Conservation (phyloP, 2,329 filamentous ascomycete genomes). For the Hypoxylon sp. region DNA sequence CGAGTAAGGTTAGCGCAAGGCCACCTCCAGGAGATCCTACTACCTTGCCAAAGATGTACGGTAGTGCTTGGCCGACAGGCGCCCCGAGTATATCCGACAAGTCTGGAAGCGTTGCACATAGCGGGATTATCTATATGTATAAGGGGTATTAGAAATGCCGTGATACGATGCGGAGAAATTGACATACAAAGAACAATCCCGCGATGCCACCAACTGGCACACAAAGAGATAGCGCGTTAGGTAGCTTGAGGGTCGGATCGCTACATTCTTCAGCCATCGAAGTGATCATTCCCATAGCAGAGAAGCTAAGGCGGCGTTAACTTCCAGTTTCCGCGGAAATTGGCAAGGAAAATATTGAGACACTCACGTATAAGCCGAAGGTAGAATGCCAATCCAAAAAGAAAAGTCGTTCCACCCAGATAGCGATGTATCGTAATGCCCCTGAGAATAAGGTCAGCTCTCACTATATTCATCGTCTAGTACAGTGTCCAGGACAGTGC, state of each 20-base stretch:
- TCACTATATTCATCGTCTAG: neutral
- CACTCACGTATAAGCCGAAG: constrained; percentile 66
- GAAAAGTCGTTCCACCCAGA: constrained; percentile 72
- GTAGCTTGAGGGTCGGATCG: constrained; percentile 67
- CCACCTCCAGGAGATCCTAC: constrained; percentile 67
- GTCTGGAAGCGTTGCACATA: constrained; percentile 63
- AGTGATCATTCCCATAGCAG: constrained; percentile 73
- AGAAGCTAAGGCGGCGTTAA: constrained; percentile 59
- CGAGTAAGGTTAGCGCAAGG: constrained; percentile 66
- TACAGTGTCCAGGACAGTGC: neutral
- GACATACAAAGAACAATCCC: constrained; percentile 66
- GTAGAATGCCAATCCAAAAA: constrained; percentile 74
- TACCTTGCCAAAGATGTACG: constrained; percentile 67
- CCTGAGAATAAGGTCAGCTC: constrained; percentile 45
- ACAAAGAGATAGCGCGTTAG: constrained; percentile 66
- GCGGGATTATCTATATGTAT: constrained; percentile 61
- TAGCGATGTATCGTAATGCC: constrained; percentile 69
- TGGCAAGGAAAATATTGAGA: too few species aligned
- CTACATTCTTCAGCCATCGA: constrained; percentile 74
- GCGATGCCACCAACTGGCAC: constrained; percentile 68
- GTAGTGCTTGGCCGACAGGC: constrained; percentile 68
- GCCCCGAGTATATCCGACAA: constrained; percentile 62
- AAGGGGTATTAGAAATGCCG: neutral
- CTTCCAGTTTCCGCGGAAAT: neutral
- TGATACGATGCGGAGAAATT: neutral